Percentiles rank a stretch among this genome's conserved stretches.
Conservation (phyloP, 2,329 filamentous ascomycete species). For the Rutstroemia sp. region DNA sequence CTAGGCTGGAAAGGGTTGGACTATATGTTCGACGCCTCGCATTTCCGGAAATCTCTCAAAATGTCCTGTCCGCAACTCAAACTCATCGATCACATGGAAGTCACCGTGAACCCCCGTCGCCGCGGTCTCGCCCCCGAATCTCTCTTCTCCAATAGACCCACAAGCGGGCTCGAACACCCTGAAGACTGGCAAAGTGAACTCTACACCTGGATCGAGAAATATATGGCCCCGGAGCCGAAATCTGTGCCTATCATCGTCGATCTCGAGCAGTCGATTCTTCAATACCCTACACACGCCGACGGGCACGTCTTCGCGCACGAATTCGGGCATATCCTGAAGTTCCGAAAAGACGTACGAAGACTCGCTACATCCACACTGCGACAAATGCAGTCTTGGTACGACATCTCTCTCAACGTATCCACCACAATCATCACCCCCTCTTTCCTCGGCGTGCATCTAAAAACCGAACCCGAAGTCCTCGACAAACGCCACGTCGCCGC, state of each 20-base stretch:
- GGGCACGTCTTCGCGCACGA: constrained; percentile 15
- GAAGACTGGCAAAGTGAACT: constrained; percentile 21
- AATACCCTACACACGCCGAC: constrained; percentile 22
- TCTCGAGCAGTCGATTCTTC: constrained; percentile 19
- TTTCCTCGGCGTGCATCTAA: constrained; percentile 26
- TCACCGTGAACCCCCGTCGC: constrained; percentile 13
- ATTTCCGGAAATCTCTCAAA: constrained; percentile 23
- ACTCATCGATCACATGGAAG: constrained; percentile 19
- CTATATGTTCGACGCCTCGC: constrained; percentile 24
- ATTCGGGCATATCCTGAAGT: constrained; percentile 23
- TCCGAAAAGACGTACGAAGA: constrained; percentile 16
- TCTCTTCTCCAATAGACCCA: constrained; percentile 16
- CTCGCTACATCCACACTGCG: constrained; percentile 19
- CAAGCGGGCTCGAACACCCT: constrained; percentile 18
- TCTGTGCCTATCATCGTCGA: constrained; percentile 21
- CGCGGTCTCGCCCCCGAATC: constrained; percentile 21
- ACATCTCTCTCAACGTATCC: constrained; percentile 8
- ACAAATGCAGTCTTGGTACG: constrained; percentile 9
- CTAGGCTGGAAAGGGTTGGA: constrained; percentile 25
- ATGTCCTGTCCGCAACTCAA: constrained; percentile 23
- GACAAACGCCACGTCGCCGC: constrained; percentile 27
- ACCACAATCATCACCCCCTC: constrained; percentile 8
- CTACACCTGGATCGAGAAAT: constrained; percentile 21
- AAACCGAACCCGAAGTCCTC: constrained; percentile 23
- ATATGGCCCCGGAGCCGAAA: constrained; percentile 11